phyloP scores from a whole-genome alignment of 805 yeast genomes.

The Yamadazyma philogaea region DNA sequence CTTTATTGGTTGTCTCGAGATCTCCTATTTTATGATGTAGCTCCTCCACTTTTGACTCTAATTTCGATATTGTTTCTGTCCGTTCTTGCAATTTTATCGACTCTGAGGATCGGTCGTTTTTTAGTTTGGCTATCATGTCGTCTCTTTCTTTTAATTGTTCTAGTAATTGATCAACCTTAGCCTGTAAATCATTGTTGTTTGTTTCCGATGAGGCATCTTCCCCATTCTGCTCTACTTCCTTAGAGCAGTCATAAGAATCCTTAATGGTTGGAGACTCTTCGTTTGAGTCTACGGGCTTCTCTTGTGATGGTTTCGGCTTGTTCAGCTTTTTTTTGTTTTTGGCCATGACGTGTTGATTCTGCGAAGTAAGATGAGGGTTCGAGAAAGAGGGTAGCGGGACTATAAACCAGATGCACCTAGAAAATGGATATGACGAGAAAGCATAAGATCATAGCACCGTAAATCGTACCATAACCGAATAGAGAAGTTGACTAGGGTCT shows the following conservation, averaged over 20 bases:
- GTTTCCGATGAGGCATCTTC: background rate
- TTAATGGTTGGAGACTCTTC: background rate
- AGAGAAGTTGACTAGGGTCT: background rate
- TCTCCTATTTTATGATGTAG: background rate
- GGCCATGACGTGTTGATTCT: slow-evolving; percentile 13
- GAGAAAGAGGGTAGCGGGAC: too few relatives aligned
- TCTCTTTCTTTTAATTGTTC: slow-evolving; percentile 8
- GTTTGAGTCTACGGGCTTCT: background rate
- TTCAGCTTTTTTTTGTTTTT: slow-evolving; percentile 18
- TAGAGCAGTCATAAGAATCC: background rate
- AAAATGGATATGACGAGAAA: background rate
- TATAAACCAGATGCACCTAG: too few relatives aligned
- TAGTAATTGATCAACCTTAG: slow-evolving; percentile 6
- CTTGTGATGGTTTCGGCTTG: slow-evolving; percentile 3
- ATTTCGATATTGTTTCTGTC: background rate
- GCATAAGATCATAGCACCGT: background rate
- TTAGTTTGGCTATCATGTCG: slow-evolving; percentile 2
- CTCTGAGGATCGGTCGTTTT: background rate
- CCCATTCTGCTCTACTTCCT: background rate
- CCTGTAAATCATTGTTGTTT: slow-evolving; percentile 1
- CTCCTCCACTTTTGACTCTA: background rate
- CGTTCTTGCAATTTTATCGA: background rate
- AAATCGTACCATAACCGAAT: background rate
- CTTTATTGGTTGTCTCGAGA: slow-evolving; percentile 13
- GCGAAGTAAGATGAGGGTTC: background rate